Evolutionary conservation across 805 yeast species (phyloP), one percentile per base, ranked within the genome.

Genomic region (Starmera pachycereana): DNA sequence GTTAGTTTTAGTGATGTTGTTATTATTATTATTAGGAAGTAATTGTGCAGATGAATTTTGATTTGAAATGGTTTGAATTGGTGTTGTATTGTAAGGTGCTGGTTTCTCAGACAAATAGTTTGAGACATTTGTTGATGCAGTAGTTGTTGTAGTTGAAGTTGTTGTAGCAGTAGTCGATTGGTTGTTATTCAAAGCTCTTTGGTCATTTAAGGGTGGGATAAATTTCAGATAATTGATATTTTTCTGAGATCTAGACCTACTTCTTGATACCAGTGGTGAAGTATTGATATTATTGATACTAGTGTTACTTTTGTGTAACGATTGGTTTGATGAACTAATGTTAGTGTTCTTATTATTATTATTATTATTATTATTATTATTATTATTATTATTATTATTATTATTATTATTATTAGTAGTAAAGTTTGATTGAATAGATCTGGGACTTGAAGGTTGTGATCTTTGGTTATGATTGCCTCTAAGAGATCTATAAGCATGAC

Each of bases 171-270:
- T 4, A 13, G 40, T 12, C 14, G 16, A 18, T 28, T 35, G 38
- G 39, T 30, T 25, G 29, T 12, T 32, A 13, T 19, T 14, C 27
- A 22, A 22, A 22, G 27, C 27, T 22, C 5, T 40, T 32, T 35
- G 36, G 19, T 43, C 45, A 2, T 56, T 56, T 44, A 49, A 45
- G 7, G 61, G 62, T 8, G 62, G 60, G 16, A 56, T 57, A 33
- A 53, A 44, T 35, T 45, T 51, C 33, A 51, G 38, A 37, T 53
- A 57, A 33, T 54, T 47, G 4, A 52, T 29, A 45, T 4, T 47
- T 39, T 39, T 38, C 33, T 29, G 32, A 13, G 31, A 29, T 12
- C 30, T 12, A 4, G 39, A 18, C 14, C 39, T 32, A 12, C 33
- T 40, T 14, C 32, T 14, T 8, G 35, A 9, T 18, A 29, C 35